A percentile compares a stretch with the other conserved stretches of the same genome.
Conservation (phyloP, 2,329 filamentous ascomycete genomes). For the Didymella lethalis region DNA sequence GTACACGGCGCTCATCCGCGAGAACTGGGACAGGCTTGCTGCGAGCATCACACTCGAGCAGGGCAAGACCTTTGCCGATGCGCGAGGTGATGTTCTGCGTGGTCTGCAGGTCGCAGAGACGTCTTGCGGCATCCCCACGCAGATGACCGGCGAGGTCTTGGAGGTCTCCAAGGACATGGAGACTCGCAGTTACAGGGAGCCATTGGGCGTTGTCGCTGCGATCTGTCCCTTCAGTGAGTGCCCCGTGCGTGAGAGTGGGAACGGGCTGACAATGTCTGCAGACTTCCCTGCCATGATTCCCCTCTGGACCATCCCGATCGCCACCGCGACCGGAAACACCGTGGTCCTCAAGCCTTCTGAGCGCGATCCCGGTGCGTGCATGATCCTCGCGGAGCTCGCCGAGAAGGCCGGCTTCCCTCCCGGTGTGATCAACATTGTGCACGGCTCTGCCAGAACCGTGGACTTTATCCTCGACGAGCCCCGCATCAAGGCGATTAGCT, state of each 20-base stretch:
- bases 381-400: constrained; percentile 83
- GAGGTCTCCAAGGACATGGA: constrained; percentile 93
- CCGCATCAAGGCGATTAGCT: constrained; percentile 84
- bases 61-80: constrained; percentile 87
- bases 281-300: constrained; percentile 94
- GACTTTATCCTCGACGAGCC: constrained; percentile 88
- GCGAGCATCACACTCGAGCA: constrained; percentile 88
- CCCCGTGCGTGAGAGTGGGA: not conserved
- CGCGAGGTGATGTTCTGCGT: constrained; percentile 80
- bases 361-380: constrained; percentile 81
- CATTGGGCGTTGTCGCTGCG: constrained; percentile 79
- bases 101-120: constrained; percentile 87
- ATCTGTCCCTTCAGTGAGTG: constrained; percentile 85
- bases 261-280: constrained; percentile 49
- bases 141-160: constrained; percentile 82
- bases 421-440: constrained; percentile 83
- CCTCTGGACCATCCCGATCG: constrained; percentile 88
- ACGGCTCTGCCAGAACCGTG: constrained; percentile 80
- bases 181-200: constrained; percentile 82
- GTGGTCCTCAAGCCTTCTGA: constrained; percentile 87
- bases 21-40: constrained; percentile 85
- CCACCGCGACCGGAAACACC: constrained; percentile 83
- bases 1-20: constrained; percentile 78
- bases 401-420: constrained; percentile 82
- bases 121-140: constrained; percentile 79